Conservation (phyloP, 176 grass and related monocot genomes). For the Oryza brachyantha region DNA sequence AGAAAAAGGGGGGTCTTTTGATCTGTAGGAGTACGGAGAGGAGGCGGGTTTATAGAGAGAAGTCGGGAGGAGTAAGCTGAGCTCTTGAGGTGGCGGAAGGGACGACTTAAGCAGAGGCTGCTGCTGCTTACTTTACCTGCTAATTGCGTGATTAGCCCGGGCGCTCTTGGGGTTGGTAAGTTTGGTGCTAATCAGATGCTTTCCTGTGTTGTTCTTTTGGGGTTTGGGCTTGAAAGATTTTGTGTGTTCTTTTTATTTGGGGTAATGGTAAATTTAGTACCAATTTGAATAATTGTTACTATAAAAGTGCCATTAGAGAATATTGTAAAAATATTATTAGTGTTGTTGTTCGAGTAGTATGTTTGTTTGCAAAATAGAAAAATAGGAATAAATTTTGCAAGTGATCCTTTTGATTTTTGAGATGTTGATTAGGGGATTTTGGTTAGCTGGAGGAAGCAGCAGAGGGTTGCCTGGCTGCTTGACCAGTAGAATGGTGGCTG, state of each 20-base stretch:
- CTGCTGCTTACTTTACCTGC: neutral
- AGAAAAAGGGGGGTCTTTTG: neutral
- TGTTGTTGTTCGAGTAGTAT: no score
- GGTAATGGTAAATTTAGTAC: no score
- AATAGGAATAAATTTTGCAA: no score
- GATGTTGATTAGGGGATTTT: neutral
- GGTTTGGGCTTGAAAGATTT: neutral
- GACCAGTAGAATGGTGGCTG: neutral
- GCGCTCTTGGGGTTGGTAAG: slow-evolving; percentile 8
- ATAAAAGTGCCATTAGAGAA: no score
- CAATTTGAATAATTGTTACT: no score
- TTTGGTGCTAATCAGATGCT: neutral
- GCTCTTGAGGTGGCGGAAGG: slow-evolving; percentile 56
- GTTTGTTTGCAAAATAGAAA: no score
- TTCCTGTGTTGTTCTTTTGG: neutral
- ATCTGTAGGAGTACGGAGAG: slow-evolving; percentile 10
- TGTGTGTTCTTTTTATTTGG: neutral
- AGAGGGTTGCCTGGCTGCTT: slow-evolving; percentile 19
- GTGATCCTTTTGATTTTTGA: neutral
- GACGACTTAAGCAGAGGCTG: slow-evolving; percentile 16
- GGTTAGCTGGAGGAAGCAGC: neutral
- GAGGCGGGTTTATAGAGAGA: slow-evolving; percentile 42
- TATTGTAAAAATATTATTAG: no score
- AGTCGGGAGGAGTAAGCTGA: neutral
- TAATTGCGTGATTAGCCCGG: neutral